These are phyloP conservation scores for Rutstroemia sp. DNA, from an alignment of 2,329 filamentous ascomycete species.

Conservation along the genomic window DNA sequence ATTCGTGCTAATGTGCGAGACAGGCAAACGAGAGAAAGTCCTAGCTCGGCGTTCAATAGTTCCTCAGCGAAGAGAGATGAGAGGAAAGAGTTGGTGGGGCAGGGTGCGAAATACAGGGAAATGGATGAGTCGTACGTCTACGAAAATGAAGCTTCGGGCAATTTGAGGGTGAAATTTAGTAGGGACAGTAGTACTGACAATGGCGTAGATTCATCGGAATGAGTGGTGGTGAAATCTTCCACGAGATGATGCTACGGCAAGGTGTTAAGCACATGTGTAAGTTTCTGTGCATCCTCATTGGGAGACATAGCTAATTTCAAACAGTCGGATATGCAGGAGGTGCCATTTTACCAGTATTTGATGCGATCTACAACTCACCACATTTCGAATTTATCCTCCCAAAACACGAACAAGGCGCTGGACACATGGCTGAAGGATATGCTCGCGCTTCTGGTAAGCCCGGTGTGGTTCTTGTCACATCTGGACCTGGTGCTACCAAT, in stretches of 20 bases:
- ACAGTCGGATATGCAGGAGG: slow-evolving; percentile 85
- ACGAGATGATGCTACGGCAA: slow-evolving; percentile 97
- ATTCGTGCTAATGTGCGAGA: slow-evolving; percentile 22
- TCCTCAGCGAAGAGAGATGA: slow-evolving; percentile 32
- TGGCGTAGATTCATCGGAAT: slow-evolving; percentile 74
- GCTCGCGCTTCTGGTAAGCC: slow-evolving; percentile 89
- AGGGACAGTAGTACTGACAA: not conserved
- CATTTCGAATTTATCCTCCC: slow-evolving; percentile 96
- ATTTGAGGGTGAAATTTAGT: slow-evolving; percentile 1
- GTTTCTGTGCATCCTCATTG: slow-evolving; percentile 33
- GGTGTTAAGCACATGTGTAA: slow-evolving; percentile 89
- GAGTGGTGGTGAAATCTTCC: slow-evolving; percentile 93
- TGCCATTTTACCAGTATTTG: slow-evolving; percentile 94
- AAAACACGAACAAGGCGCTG: slow-evolving; percentile 93
- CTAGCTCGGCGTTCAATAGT: slow-evolving; percentile 55
- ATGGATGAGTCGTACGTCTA: slow-evolving; percentile 73
- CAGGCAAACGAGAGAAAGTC: slow-evolving; percentile 50
- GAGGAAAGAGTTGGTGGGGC: slow-evolving; percentile 45
- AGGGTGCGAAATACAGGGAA: slow-evolving; percentile 50
- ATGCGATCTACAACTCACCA: slow-evolving; percentile 96
- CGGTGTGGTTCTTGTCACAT: slow-evolving; percentile 93
- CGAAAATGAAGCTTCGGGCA: slow-evolving; percentile 5
- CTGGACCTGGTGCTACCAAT: slow-evolving; percentile 93
- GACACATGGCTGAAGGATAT: slow-evolving; percentile 98
- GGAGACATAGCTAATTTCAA: slow-evolving; percentile 9